These are phyloP conservation scores for Solanum neorickii DNA, from an alignment of 257 asterid genomes.

Conservation along the genomic window DNA sequence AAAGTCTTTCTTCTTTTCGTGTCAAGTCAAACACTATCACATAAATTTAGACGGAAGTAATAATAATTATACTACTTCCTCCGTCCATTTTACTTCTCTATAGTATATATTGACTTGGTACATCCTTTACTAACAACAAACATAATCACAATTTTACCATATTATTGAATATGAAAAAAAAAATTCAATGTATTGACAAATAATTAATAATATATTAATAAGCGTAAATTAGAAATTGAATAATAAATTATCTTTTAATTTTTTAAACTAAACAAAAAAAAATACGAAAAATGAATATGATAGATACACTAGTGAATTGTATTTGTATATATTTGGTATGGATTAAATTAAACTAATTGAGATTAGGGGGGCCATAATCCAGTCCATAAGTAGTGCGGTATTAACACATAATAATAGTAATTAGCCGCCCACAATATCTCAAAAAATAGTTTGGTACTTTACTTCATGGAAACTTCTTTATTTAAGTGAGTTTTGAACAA, in stretches of 20 bases:
- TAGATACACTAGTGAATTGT: background rate
- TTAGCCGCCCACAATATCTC: background rate
- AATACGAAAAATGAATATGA: background rate
- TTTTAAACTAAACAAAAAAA: too few species aligned
- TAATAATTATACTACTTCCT: background rate
- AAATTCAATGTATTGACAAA: too few species aligned
- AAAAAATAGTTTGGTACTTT: background rate
- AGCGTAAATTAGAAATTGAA: too few species aligned
- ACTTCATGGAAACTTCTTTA: background rate
- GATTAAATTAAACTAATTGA: background rate
- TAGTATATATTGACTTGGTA: too few species aligned
- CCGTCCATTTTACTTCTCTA: too few species aligned
- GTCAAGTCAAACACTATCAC: background rate
- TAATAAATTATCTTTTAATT: too few species aligned
- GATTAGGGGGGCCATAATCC: background rate
- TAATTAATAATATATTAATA: too few species aligned
- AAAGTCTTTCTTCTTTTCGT: too few species aligned
- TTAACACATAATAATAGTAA: background rate
- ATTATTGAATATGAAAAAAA: too few species aligned
- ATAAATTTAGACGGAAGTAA: too few species aligned
- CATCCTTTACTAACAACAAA: too few species aligned
- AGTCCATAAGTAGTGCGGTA: background rate
- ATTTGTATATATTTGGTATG: background rate
- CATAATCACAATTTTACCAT: too few species aligned
- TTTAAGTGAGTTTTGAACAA: background rate